These are phyloP conservation scores for Xerocomellus amylosporus DNA, from an alignment of 768 basidiomycete species.

Conservation along the genomic window DNA sequence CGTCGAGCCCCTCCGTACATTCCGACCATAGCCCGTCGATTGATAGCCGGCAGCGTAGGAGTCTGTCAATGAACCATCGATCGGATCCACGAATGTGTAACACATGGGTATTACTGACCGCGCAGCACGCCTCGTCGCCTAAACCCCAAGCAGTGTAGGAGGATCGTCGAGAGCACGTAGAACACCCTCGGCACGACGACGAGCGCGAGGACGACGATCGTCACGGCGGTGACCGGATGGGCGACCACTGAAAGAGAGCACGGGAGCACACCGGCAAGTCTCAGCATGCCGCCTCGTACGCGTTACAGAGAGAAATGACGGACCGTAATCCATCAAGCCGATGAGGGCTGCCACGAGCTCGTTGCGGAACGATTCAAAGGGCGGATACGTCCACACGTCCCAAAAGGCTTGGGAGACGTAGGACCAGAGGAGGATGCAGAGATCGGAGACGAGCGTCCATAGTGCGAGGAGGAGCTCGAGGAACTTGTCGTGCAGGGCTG, in stretches of 20 bases:
- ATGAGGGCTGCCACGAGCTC: conserved; percentile 11
- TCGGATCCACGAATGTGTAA: neutral
- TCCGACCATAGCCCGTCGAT: conserved; percentile 18
- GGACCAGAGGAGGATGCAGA: conserved; percentile 10
- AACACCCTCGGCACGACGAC: conserved; percentile 7
- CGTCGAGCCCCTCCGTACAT: conserved; percentile 7
- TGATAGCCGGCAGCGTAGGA: conserved; percentile 21
- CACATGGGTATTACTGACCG: conserved; percentile 9
- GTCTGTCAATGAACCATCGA: too few species aligned
- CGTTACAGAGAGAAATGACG: neutral
- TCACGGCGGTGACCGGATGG: conserved; percentile 11
- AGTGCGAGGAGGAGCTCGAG: conserved; percentile 11
- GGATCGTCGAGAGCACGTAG: neutral
- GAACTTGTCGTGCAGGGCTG: conserved; percentile 14
- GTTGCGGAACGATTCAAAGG: conserved; percentile 22
- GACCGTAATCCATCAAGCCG: conserved; percentile 12
- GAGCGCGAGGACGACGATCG: conserved; percentile 12
- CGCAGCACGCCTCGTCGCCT: conserved; percentile 1
- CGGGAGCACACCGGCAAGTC: too few species aligned
- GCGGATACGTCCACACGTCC: conserved; percentile 21
- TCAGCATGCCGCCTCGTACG: neutral
- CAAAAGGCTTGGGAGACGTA: conserved; percentile 4
- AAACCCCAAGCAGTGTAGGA: conserved; percentile 1
- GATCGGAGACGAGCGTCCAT: conserved; percentile 1
- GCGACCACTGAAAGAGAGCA: neutral